These are phyloP conservation scores for Boletus bicolor DNA, from an alignment of 768 basidiomycete species.

Conservation along the genomic window DNA sequence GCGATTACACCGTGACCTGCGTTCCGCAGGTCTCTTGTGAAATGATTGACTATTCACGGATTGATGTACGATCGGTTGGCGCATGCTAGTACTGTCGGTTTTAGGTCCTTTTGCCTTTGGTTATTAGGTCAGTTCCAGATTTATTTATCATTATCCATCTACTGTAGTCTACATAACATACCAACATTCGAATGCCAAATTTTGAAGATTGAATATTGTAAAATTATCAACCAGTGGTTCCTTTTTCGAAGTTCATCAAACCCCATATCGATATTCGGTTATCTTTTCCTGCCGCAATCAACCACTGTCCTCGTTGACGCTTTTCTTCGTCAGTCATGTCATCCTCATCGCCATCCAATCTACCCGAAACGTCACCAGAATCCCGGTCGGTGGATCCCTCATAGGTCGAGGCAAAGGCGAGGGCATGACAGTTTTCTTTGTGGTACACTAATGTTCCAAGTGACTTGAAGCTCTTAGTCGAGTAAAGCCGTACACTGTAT, in stretches of 20 bases:
- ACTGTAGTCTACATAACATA: slow-evolving; percentile 19
- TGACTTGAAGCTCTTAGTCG: slow-evolving; percentile 73
- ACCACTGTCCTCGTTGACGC: slow-evolving; percentile 52
- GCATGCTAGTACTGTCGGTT: background rate
- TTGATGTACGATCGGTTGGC: slow-evolving; percentile 8
- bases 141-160: slow-evolving; percentile 19
- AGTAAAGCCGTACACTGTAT: slow-evolving; percentile 74
- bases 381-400: slow-evolving; percentile 7
- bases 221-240: background rate
- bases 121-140: background rate
- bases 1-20: slow-evolving; percentile 47
- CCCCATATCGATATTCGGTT: slow-evolving; percentile 70
- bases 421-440: slow-evolving; percentile 68
- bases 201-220: background rate
- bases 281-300: slow-evolving; percentile 65
- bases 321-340: slow-evolving; percentile 46
- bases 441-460: slow-evolving; percentile 86
- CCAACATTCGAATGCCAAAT: background rate
- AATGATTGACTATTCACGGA: background rate
- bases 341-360: slow-evolving; percentile 40
- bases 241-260: slow-evolving; percentile 41
- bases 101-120: background rate
- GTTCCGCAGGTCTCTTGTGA: slow-evolving; percentile 54
- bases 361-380: background rate
- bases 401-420: slow-evolving; percentile 58